A percentile compares a stretch with the other conserved stretches of the same genome.
Conservation (phyloP, 2,329 filamentous ascomycete species). For the Colletotrichum tamarilloi region DNA sequence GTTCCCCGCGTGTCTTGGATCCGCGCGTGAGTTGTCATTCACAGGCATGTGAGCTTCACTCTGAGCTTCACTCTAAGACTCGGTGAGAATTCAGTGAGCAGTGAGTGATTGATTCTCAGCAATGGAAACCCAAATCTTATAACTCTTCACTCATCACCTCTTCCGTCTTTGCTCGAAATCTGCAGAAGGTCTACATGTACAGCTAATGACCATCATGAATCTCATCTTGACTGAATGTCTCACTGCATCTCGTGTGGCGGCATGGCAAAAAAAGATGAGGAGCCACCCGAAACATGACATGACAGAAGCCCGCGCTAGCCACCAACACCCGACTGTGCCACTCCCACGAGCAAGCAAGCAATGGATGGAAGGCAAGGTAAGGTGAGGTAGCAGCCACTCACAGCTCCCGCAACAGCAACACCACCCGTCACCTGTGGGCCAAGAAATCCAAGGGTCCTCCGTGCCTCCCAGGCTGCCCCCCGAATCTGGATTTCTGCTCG, state of each 20-base stretch:
- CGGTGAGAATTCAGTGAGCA: background rate
- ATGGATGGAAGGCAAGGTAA: too few species aligned
- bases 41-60: background rate
- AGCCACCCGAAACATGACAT: constrained; percentile 32
- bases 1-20: background rate
- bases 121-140: background rate
- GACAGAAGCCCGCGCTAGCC: constrained; percentile 32
- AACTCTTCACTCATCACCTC: background rate
- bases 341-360: background rate
- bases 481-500: background rate
- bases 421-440: background rate
- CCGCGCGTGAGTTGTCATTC: background rate
- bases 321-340: background rate
- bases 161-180: background rate
- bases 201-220: background rate
- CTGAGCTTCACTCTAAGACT: background rate
- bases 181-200: background rate
- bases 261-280: constrained; percentile 8
- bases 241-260: constrained; percentile 8
- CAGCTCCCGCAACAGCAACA: constrained; percentile 9
- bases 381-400: constrained; percentile 16
- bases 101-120: background rate
- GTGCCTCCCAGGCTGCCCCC: background rate
- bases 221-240: background rate
- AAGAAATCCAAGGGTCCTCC: constrained; percentile 8